Base-by-base conservation (phyloP, 2,329 filamentous ascomycete species). In the Clarireedia homoeocarpa region DNA sequence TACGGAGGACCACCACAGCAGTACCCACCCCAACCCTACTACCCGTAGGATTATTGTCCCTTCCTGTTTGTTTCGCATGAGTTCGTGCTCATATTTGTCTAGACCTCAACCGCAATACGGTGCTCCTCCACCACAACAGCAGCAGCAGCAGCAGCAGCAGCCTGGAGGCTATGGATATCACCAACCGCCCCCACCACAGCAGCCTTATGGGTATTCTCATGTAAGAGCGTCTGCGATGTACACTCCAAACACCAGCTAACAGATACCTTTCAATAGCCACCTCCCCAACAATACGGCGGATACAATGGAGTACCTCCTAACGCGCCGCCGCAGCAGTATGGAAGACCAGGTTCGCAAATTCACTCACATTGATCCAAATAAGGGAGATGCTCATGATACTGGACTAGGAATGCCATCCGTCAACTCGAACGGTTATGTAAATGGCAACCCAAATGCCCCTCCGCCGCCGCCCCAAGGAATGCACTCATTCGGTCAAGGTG, bases 401-500 rank as follows among this genome's bases (percentile, higher is more conserved):
- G 40, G 23, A 12, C 26, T 56, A 74, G 74, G 63, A 30, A 69
- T 74, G 60, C 73, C 72, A 14, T 71, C 72, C 9, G 67, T 67
- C 58, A 76, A 75, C 66, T 74, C 77, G 53, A 81, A 82, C 67
- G 73, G 76, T 61, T 82, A 78, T 71, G 72, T 71, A 58, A 79
- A 81, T 62, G 82, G 79, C 60, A 81, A 81, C 62, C 77, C 77
- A 51, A 71, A 71, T 62, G 80, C 74, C 7, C 88, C 88, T 51
- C 78, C 84, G 2, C 81, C 85, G 1, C 81, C 85, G 51, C 88
- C 88, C 6, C 86, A 87, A 17, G 74, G 79, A 53, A 78, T 85
- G 61, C 88, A 91, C 69, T 76, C 80, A 60, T 94, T 94, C 67
- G 89, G 91, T 55, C 78, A 84, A 59, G 91, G 90, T 56, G 91